Evolutionary conservation across 345 rosid species (phyloP).

Genomic region (Linum trigynum): DNA sequence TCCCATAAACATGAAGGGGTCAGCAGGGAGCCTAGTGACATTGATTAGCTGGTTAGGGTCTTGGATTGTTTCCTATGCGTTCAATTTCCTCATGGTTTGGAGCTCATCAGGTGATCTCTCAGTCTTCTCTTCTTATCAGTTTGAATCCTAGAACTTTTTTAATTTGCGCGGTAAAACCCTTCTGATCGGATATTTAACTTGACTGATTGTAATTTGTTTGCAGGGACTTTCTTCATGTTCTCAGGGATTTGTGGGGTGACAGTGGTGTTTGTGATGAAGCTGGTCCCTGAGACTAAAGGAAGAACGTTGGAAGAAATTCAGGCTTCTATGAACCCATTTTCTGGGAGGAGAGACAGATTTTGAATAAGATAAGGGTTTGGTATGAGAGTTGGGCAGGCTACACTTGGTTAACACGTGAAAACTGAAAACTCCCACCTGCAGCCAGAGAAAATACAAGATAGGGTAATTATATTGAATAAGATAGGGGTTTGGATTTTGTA

Average conservation of each 20-base stretch:
- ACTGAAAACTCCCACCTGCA: no score
- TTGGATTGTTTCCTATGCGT: constrained; percentile 61
- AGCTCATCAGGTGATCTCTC: constrained; percentile 31
- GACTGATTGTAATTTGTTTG: background rate
- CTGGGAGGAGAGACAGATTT: background rate
- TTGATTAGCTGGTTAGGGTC: constrained; percentile 71
- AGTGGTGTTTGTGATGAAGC: background rate
- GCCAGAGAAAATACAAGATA: no score
- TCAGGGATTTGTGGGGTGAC: constrained; percentile 1
- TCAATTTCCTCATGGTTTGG: constrained; percentile 59
- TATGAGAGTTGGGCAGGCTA: background rate
- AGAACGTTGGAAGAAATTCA: constrained; percentile 2
- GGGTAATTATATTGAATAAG: no score
- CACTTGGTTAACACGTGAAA: background rate
- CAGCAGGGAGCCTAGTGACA: constrained; percentile 79
- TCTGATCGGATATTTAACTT: background rate
- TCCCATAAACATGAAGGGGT: constrained; percentile 71
- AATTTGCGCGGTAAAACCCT: background rate
- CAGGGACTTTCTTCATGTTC: constrained; percentile 2
- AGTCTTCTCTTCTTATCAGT: background rate
- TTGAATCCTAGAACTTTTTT: background rate
- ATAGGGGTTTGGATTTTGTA: no score
- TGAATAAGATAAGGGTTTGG: background rate
- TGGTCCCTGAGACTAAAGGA: constrained; percentile 6
- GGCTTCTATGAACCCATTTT: constrained; percentile 6